phyloP scores from a whole-genome alignment of 2,329 filamentous ascomycete genomes.

The Fusarium robinianum region DNA sequence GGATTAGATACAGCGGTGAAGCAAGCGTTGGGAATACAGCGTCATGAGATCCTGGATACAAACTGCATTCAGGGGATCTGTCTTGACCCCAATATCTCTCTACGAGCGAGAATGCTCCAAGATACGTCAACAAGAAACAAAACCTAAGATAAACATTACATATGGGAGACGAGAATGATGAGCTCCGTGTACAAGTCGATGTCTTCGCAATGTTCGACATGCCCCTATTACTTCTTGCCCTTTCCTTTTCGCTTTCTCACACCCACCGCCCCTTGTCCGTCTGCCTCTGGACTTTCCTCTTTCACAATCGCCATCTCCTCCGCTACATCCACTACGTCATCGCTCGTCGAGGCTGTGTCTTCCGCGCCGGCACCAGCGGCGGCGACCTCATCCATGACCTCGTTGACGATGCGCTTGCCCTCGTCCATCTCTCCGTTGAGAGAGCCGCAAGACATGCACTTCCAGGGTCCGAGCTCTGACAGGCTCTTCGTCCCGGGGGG shows the following conservation, averaged over 20 bases:
- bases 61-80: no score
- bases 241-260: constrained; percentile 35
- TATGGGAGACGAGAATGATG: background rate
- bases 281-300: constrained; percentile 20
- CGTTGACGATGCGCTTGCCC: constrained; percentile 70
- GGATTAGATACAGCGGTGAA: no score
- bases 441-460: constrained; percentile 81
- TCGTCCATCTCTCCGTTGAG: constrained; percentile 84
- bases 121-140: background rate
- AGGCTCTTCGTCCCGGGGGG: constrained; percentile 80
- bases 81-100: no score
- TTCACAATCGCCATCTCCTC: constrained; percentile 14
- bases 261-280: constrained; percentile 29
- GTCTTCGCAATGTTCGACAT: no score
- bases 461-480: constrained; percentile 84
- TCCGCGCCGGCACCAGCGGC: constrained; percentile 22
- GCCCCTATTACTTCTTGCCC: constrained; percentile 35
- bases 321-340: constrained; percentile 23
- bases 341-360: constrained; percentile 11
- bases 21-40: no score
- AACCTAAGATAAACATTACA: constrained; percentile 3
- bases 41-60: no score
- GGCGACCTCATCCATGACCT: constrained; percentile 53
- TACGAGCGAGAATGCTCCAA: no score
- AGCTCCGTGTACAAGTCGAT: no score